Percentiles rank a stretch among this genome's conserved stretches.
Evolutionary conservation across 2,329 filamentous ascomycete genomes (phyloP).

Genomic region (Cordyceps cicadae): DNA sequence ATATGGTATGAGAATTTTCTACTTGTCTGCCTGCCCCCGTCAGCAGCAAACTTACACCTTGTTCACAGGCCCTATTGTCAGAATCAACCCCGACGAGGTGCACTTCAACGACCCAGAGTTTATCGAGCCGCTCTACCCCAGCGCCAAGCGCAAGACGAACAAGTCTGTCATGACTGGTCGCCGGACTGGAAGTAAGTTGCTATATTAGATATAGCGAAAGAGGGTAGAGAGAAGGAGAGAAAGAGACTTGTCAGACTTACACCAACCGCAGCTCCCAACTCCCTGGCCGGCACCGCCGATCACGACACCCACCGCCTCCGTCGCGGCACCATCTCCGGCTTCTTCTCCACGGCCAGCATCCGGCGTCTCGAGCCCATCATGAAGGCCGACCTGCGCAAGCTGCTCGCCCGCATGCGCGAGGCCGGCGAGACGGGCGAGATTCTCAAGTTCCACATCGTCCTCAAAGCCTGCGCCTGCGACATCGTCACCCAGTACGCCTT

Average conservation of each 20-base stretch:
- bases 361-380: slow-evolving; percentile 5
- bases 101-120: slow-evolving; percentile 6
- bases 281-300: neutral
- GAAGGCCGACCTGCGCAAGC: slow-evolving; percentile 2
- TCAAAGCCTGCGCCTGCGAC: slow-evolving; percentile 4
- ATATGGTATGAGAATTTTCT: neutral
- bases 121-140: slow-evolving; percentile 4
- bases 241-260: neutral
- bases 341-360: slow-evolving; percentile 2
- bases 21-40: no score
- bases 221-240: no score
- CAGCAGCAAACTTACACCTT: neutral
- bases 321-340: slow-evolving; percentile 1
- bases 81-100: slow-evolving; percentile 6
- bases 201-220: no score
- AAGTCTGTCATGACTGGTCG: slow-evolving; percentile 3
- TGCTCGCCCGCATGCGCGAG: neutral
- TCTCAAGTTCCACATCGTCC: slow-evolving; percentile 2
- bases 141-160: slow-evolving; percentile 5
- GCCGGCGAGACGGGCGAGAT: neutral
- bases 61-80: neutral
- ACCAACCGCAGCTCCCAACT: neutral
- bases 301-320: slow-evolving; percentile 1
- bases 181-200: neutral
- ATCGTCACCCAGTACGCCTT: slow-evolving; percentile 6